These are phyloP conservation scores for Biscogniauxia marginata DNA, from an alignment of 2,329 filamentous ascomycete genomes.

Conservation along the genomic window DNA sequence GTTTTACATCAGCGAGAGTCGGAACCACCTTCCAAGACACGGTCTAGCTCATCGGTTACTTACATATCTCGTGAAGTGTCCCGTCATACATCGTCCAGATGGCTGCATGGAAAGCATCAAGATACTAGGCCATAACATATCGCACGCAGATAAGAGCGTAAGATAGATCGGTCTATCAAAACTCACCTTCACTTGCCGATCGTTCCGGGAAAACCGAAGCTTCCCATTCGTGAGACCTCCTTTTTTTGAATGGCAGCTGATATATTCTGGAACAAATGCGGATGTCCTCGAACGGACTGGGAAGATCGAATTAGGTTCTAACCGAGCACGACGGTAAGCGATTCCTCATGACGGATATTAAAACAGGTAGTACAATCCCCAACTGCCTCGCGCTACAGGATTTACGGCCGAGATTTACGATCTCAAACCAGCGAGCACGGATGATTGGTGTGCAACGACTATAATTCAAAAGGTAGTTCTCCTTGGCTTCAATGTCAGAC, in stretches of 20 bases:
- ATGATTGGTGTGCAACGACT: not conserved
- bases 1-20: not conserved
- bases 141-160: not conserved
- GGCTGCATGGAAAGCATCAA: not conserved
- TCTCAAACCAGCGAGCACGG: not conserved
- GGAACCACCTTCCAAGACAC: not conserved
- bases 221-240: not conserved
- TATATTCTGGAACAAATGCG: not conserved
- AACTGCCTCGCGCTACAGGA: not conserved
- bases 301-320: not conserved
- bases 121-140: no score
- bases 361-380: not conserved
- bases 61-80: not conserved
- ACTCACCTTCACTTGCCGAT: not conserved
- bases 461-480: not conserved
- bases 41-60: not conserved
- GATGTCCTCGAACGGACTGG: not conserved
- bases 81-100: not conserved
- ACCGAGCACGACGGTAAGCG: not conserved
- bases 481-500: not conserved
- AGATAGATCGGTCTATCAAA: not conserved
- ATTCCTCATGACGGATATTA: not conserved
- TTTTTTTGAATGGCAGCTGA: not conserved
- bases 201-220: not conserved
- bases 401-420: not conserved